A percentile compares a stretch with the other conserved stretches of the same genome.
phyloP scores from a whole-genome alignment of 306 rosid species.

The Vigna hirtella region DNA sequence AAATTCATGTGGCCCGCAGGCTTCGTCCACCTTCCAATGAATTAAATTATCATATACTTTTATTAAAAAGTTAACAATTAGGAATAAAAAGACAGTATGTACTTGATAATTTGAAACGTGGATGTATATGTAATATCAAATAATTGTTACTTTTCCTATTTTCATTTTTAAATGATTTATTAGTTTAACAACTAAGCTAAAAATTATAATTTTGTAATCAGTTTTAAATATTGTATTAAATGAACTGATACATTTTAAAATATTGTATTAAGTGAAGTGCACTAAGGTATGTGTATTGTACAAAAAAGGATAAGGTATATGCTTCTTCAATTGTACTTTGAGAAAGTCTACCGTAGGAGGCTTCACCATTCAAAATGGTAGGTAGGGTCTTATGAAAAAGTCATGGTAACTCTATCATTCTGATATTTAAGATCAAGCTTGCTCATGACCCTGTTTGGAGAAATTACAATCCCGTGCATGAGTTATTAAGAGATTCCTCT shows the following conservation, averaged over 20 bases:
- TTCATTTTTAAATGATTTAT: not conserved
- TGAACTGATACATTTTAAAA: not conserved
- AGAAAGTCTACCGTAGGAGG: not conserved
- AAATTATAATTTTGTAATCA: not conserved
- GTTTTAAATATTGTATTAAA: not conserved
- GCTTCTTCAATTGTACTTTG: conserved; percentile 6
- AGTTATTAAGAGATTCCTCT: not conserved
- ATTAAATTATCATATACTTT: too few species aligned
- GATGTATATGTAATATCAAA: not conserved
- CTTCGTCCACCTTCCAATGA: not conserved
- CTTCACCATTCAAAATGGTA: not conserved
- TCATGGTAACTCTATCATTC: not conserved
- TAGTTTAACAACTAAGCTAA: not conserved
- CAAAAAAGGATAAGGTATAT: not conserved
- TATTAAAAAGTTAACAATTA: too few species aligned
- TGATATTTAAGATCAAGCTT: not conserved
- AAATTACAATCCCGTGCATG: too few species aligned
- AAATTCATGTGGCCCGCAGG: too few species aligned
- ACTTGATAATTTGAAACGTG: too few species aligned
- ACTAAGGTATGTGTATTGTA: not conserved
- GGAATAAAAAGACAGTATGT: not conserved
- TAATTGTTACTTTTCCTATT: not conserved
- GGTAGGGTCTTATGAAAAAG: not conserved
- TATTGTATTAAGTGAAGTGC: too few species aligned
- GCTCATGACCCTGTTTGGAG: not conserved